phyloP scores from a whole-genome alignment of 805 yeast species.

The Wickerhamomyces strasburgensis region DNA sequence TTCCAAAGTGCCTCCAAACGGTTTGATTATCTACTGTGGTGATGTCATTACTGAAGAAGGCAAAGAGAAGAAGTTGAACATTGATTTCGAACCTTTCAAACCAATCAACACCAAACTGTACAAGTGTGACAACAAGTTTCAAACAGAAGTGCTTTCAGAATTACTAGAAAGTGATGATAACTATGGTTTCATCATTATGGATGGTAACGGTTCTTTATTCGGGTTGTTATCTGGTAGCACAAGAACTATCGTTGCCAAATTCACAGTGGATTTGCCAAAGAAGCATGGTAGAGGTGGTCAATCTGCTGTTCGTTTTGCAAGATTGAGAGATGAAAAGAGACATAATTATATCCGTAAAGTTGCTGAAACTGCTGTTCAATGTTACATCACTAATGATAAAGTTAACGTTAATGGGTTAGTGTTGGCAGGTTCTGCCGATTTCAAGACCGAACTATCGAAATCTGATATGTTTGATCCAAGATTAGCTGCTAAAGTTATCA shows the following conservation, averaged over 20 bases:
- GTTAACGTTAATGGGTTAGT: conserved; percentile 92
- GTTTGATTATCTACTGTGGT: conserved; percentile 96
- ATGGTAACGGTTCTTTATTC: conserved; percentile 96
- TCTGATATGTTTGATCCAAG: conserved; percentile 93
- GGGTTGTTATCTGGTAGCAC: conserved; percentile 96
- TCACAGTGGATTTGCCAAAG: conserved; percentile 95
- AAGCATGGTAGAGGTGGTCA: conserved; percentile 99
- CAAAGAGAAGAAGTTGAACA: conserved; percentile 92
- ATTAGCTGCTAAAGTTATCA: conserved; percentile 78
- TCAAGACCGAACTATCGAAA: conserved; percentile 88
- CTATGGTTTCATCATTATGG: conserved; percentile 98
- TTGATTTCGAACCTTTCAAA: conserved; percentile 98
- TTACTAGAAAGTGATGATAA: conserved; percentile 91
- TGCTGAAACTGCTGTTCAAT: conserved; percentile 97
- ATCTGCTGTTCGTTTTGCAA: conserved; percentile 97
- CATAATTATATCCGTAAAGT: conserved; percentile 98
- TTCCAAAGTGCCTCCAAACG: conserved; percentile 87
- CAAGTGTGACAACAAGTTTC: conserved; percentile 96
- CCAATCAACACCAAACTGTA: conserved; percentile 97
- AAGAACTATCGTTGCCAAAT: conserved; percentile 92
- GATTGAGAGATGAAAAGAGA: conserved; percentile 98
- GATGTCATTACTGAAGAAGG: conserved; percentile 97
- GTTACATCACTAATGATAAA: conserved; percentile 91
- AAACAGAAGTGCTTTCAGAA: conserved; percentile 94
- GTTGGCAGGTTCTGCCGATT: conserved; percentile 98